Conservation (phyloP, 257 asterid genomes). For the Apocynum venetum region DNA sequence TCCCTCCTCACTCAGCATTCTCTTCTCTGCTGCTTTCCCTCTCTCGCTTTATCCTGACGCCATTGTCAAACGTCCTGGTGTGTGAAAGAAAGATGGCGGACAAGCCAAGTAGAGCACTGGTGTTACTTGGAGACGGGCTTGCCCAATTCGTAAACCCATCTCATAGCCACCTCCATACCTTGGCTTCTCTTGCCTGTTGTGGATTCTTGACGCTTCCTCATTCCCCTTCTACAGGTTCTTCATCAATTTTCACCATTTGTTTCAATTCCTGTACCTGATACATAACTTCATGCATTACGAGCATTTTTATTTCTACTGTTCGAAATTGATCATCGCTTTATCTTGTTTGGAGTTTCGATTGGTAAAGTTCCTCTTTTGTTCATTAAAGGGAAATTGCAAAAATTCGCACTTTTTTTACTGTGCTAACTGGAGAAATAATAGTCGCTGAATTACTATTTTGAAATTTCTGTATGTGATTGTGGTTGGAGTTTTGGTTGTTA, state of each 20-base stretch:
- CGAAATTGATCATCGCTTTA: background rate
- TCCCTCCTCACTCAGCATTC: no score
- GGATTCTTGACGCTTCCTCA: constrained; percentile 71
- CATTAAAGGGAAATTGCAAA: background rate
- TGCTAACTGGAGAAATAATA: background rate
- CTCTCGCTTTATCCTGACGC: background rate
- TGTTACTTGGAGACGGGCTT: constrained; percentile 73
- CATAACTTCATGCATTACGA: background rate
- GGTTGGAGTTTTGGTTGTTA: background rate
- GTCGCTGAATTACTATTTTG: background rate
- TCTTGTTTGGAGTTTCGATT: background rate
- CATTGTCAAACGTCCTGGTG: background rate
- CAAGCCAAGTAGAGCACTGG: constrained; percentile 74
- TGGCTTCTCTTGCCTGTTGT: constrained; percentile 71
- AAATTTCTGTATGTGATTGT: background rate
- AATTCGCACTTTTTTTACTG: background rate
- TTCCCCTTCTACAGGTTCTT: constrained; percentile 59
- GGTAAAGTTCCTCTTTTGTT: background rate
- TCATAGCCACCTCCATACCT: constrained; percentile 59
- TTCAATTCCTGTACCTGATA: background rate
- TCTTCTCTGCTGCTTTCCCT: background rate
- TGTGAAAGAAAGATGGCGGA: constrained; percentile 23
- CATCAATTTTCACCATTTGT: background rate
- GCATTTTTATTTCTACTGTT: background rate
- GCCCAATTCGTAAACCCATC: constrained; percentile 56